Conservation (phyloP, 352 stramenopile species). For the Thraustochytrium sp. region DNA sequence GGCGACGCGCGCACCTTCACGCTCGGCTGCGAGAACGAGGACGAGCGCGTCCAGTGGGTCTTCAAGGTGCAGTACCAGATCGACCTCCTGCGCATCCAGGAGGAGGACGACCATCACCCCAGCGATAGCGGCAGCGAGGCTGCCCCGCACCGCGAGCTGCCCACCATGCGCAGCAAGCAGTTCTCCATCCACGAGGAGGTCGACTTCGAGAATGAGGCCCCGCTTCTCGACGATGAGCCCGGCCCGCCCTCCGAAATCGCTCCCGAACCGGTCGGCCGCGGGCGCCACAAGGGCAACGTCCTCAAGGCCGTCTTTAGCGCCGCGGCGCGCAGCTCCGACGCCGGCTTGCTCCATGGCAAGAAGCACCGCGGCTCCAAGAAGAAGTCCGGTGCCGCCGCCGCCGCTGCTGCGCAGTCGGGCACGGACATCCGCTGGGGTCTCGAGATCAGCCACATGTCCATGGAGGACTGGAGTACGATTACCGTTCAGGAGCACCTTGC, state of each 20-base stretch:
- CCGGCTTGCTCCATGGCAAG: no score
- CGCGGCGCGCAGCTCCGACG: neutral
- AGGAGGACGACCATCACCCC: neutral
- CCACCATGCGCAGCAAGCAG: no score
- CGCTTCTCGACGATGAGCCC: neutral
- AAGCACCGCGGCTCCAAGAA: neutral
- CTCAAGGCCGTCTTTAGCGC: constrained; percentile 15
- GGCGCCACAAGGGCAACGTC: neutral
- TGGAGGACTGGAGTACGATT: neutral
- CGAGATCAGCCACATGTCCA: neutral
- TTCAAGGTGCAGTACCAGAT: constrained; percentile 32
- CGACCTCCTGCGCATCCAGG: constrained; percentile 12
- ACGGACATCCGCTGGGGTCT: neutral
- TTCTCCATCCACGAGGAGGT: neutral
- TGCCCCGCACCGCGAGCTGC: neutral
- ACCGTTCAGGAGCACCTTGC: neutral
- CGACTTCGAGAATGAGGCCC: neutral
- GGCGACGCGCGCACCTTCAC: neutral
- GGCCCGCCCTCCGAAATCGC: neutral
- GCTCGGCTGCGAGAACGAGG: neutral
- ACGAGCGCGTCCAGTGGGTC: constrained; percentile 29
- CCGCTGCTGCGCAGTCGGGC: no score
- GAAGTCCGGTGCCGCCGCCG: neutral
- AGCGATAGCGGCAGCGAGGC: neutral
- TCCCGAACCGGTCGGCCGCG: neutral